These are phyloP conservation scores for Ophiosphaerella korrae DNA, from an alignment of 2,329 filamentous ascomycete genomes.

Conservation along the genomic window DNA sequence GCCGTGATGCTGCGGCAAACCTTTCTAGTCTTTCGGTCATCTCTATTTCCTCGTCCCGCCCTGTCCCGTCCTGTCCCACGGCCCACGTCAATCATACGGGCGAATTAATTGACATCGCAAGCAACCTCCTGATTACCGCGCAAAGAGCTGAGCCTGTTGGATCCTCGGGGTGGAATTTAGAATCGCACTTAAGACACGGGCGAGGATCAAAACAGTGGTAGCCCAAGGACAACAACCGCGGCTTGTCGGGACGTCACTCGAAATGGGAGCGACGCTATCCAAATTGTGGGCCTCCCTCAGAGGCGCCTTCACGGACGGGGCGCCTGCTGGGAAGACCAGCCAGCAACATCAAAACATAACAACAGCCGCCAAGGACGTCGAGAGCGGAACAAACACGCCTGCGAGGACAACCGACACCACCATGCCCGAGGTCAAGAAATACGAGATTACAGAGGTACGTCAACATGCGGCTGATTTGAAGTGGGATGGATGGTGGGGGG, in stretches of 20 bases:
- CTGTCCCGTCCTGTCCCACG: background rate
- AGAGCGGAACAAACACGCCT: conserved; percentile 20
- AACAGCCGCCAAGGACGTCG: conserved; percentile 16
- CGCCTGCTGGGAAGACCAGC: conserved; percentile 14
- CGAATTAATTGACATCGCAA: conserved; percentile 4
- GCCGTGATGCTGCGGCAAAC: conserved; percentile 1
- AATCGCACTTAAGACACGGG: conserved; percentile 1
- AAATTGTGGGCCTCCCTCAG: conserved; percentile 41
- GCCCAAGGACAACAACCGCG: conserved; percentile 9
- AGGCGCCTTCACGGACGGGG: conserved; percentile 22
- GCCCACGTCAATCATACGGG: background rate
- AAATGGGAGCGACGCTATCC: conserved; percentile 38
- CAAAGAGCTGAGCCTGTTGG: conserved; percentile 5
- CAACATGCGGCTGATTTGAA: background rate
- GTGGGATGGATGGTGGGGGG: conserved; percentile 25
- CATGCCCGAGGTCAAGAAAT: conserved; percentile 42
- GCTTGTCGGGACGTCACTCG: conserved; percentile 38
- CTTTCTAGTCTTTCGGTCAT: background rate
- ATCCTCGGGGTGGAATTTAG: conserved; percentile 2
- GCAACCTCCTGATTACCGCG: conserved; percentile 1
- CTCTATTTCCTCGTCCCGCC: background rate
- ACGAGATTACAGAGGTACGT: conserved; percentile 45
- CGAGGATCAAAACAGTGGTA: conserved; percentile 3
- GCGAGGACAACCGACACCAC: conserved; percentile 14
- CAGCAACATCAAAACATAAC: conserved; percentile 15